A percentile compares a stretch with the other conserved stretches of the same genome.
Conservation (phyloP, 805 yeast genomes). For the Lachancea fermentati region DNA sequence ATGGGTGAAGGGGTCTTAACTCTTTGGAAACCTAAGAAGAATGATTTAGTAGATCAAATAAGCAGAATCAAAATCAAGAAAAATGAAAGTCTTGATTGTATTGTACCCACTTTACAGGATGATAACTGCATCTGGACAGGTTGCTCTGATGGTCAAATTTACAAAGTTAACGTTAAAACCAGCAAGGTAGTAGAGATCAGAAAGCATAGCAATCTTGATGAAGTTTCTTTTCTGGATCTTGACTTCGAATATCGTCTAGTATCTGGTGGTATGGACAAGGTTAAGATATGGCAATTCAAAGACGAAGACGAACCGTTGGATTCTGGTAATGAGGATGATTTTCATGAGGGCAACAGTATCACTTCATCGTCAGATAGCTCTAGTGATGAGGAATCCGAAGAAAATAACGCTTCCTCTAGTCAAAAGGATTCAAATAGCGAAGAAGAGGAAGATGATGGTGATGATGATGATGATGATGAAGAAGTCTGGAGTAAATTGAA, state of each 20-base stretch:
- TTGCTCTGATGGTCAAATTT: constrained; percentile 66
- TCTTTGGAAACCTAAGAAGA: constrained; percentile 71
- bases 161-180: constrained; percentile 56
- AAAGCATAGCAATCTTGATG: constrained; percentile 65
- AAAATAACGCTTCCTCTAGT: constrained; percentile 1
- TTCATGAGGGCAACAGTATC: constrained; percentile 1
- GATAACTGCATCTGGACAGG: constrained; percentile 69
- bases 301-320: constrained; percentile 30
- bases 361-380: constrained; percentile 22
- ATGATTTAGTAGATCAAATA: constrained; percentile 70
- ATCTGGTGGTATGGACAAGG: constrained; percentile 76
- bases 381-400: constrained; percentile 14
- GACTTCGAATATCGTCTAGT: constrained; percentile 77
- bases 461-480: constrained; percentile 7
- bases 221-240: constrained; percentile 67
- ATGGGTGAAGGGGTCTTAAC: constrained; percentile 90
- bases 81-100: constrained; percentile 68
- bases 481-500: constrained; percentile 5
- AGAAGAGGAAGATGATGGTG: constrained; percentile 12
- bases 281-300: constrained; percentile 65
- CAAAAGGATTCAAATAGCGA: constrained; percentile 13
- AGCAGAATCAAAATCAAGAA: constrained; percentile 64
- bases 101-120: constrained; percentile 45
- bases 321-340: constrained; percentile 9
- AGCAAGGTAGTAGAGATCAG: constrained; percentile 64